Conservation (phyloP, 495 filamentous ascomycete genomes). For the Xylaria scruposa region DNA sequence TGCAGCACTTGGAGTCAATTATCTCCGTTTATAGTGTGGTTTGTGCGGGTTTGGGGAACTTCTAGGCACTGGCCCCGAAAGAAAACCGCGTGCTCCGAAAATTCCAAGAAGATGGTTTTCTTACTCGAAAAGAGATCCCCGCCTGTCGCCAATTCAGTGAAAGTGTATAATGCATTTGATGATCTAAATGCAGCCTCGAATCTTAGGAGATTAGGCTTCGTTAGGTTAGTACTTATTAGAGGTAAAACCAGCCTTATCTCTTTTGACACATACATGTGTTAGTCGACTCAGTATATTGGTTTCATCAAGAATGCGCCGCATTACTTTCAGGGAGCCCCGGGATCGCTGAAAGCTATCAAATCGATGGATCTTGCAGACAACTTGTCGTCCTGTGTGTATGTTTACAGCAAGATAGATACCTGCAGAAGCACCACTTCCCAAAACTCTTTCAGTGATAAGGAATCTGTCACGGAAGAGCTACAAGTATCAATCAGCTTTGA, state of each 20-base stretch:
- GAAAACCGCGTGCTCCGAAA: background rate
- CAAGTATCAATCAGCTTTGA: conserved; percentile 15
- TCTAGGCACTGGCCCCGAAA: background rate
- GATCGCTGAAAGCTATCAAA: conserved; percentile 30
- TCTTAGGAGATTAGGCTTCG: conserved; percentile 29
- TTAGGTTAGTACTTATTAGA: conserved; percentile 1
- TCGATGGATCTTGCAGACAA: conserved; percentile 77
- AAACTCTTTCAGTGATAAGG: conserved; percentile 58
- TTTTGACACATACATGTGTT: conserved; percentile 59
- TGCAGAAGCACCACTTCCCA: conserved; percentile 86
- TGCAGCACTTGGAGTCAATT: background rate
- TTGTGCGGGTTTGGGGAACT: background rate
- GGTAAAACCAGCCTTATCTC: background rate
- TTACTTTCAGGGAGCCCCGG: conserved; percentile 19
- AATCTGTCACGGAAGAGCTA: conserved; percentile 58
- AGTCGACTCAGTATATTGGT: conserved; percentile 62
- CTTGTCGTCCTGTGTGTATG: conserved; percentile 65
- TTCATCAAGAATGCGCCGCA: conserved; percentile 52
- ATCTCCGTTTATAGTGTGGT: background rate
- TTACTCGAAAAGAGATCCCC: conserved; percentile 62
- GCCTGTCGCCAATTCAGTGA: conserved; percentile 70
- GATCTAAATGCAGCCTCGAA: conserved; percentile 31
- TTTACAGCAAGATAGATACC: conserved; percentile 84
- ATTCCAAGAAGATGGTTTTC: background rate
- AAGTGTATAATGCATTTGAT: conserved; percentile 55